Base-by-base conservation (phyloP, 2,329 filamentous ascomycete species). In the Berkeleyomyces rouxiae region DNA sequence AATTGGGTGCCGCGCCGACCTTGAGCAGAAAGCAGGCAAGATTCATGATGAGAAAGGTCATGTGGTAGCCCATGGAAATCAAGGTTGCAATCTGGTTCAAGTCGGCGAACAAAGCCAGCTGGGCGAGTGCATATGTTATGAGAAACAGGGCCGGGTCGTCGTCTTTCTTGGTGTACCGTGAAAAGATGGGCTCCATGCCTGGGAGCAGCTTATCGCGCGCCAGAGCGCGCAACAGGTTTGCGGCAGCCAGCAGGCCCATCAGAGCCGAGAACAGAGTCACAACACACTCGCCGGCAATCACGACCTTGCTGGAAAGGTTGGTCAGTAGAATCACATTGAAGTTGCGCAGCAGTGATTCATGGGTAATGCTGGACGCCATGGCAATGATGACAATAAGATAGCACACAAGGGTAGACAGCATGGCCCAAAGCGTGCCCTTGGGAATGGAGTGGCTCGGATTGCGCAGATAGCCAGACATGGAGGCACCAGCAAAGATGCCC, bases 1-100 rank as follows among this genome's bases (percentile, higher is more conserved):
- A 95, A 70, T 95, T 95, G 3, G 90, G 90, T 0, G 90, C 90
- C 0, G 90, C 92, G 1, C 88, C 86, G 63, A 95, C 86, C 71
- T 92, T 92, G 62, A 95, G 78, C 1, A 95, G 75, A 68, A 95
- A 95, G 67, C 89, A 95, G 5, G 90, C 90, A 7, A 95, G 74
- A 67, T 95, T 95, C 73, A 88, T 93, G 47, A 92, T 87, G 59
- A 95, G 81, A 69, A 95, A 95, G 0, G 90, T 95, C 86, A 95
- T 92, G 78, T 93, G 82, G 70, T 93, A 95, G 13, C 88, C 87
- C 87, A 95, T 95, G 1, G 90, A 92, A 55, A 95, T 89, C 63
- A 95, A 84, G 0, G 88, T 92, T 4, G 90, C 90, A 68, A 95
- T 95, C 69, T 89, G 86, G 70, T 95, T 93, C 67, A 95, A 81